Percentiles rank a stretch among this genome's conserved stretches.
phyloP scores from a whole-genome alignment of 345 rosid genomes.

The Noccaea caerulescens region DNA sequence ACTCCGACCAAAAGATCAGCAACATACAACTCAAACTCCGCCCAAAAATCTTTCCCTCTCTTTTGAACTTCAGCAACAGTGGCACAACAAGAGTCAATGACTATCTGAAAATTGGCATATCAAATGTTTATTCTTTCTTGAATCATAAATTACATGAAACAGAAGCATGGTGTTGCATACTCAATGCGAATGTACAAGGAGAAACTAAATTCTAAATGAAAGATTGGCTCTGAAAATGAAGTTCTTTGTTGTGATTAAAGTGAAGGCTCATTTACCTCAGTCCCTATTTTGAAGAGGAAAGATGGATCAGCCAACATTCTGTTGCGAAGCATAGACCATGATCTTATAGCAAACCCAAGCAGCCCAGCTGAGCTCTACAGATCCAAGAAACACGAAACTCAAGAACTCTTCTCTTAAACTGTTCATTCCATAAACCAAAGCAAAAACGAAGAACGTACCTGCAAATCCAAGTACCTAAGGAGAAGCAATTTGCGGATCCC shows the following conservation, averaged over 20 bases:
- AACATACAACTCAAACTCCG: constrained; percentile 87
- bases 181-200: neutral
- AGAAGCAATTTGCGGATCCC: constrained; percentile 79
- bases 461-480: constrained; percentile 75
- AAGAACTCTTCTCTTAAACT: neutral
- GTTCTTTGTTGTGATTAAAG: neutral
- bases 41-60: constrained; percentile 94
- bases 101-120: constrained; percentile 59
- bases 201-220: neutral
- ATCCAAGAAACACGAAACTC: constrained; percentile 12
- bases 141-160: neutral
- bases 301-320: constrained; percentile 97
- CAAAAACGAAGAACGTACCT: constrained; percentile 40
- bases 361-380: constrained; percentile 72
- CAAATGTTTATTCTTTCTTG: neutral
- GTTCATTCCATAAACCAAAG: neutral
- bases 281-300: constrained; percentile 90
- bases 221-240: constrained; percentile 7
- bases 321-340: constrained; percentile 77
- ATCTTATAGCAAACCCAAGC: constrained; percentile 65
- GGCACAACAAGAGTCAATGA: constrained; percentile 88
- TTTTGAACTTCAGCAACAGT: constrained; percentile 92
- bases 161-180: neutral
- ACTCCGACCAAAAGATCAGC: constrained; percentile 91
- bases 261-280: constrained; percentile 58